A percentile compares a stretch with the other conserved stretches of the same genome.
Conservation (phyloP, 2,329 filamentous ascomycete species). For the Ustilaginoidea virens region DNA sequence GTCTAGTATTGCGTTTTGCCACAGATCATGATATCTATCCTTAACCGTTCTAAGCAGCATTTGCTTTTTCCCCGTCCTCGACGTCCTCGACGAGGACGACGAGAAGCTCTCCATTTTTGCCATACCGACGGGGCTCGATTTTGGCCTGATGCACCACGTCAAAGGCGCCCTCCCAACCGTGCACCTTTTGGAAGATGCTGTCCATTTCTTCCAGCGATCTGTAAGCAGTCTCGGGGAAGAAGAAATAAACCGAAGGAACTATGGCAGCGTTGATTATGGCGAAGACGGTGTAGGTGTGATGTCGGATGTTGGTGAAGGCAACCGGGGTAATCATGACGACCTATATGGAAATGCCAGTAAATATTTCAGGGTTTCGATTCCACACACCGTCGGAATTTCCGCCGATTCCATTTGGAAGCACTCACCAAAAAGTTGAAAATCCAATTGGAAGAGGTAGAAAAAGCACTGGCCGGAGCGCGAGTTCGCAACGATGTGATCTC, state of each 20-base stretch:
- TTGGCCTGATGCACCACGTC: conserved; percentile 21
- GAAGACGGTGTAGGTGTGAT: conserved; percentile 51
- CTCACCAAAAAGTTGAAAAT: conserved; percentile 44
- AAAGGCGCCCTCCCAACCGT: conserved; percentile 22
- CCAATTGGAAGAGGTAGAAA: conserved; percentile 40
- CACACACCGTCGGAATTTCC: no score
- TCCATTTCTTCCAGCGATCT: conserved; percentile 54
- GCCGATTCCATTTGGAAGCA: no score
- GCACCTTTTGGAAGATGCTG: conserved; percentile 42
- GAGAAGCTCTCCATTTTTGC: conserved; percentile 42
- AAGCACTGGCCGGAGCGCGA: conserved; percentile 43
- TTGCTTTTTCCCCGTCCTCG: conserved; percentile 15
- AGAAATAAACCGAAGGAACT: conserved; percentile 41
- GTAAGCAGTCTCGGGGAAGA: conserved; percentile 50
- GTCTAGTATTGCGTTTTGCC: no score
- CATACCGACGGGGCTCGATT: conserved; percentile 39
- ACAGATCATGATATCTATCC: no score
- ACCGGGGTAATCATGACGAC: conserved; percentile 49
- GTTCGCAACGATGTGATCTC: conserved; percentile 55
- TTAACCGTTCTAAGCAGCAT: no score
- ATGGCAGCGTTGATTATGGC: conserved; percentile 49
- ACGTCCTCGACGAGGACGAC: conserved; percentile 27
- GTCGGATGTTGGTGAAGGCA: conserved; percentile 38
- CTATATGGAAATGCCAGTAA: no score
- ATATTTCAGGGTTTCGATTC: no score